Evolutionary conservation across 2,329 filamentous ascomycete genomes (phyloP).

Genomic region (Zelopaecilomyces penicillatus): DNA sequence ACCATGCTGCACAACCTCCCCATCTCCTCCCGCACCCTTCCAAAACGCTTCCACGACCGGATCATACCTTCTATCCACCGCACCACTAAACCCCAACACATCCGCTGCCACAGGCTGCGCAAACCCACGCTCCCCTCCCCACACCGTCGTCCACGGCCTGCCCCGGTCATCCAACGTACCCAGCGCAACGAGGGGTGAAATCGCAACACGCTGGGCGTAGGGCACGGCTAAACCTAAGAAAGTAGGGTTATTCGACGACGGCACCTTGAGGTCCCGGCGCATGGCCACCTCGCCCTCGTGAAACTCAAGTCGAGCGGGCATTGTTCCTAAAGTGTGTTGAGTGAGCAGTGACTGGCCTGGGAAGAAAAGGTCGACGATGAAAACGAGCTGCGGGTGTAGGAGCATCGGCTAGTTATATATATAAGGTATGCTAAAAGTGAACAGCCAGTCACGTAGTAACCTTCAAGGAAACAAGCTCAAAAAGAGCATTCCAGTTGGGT

Average conservation of each 20-base stretch:
- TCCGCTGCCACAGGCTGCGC: conserved; percentile 52
- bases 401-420: too few relatives aligned
- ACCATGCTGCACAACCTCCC: conserved; percentile 24
- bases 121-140: conserved; percentile 67
- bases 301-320: conserved; percentile 34
- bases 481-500: too few relatives aligned
- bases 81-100: conserved; percentile 55
- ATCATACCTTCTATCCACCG: conserved; percentile 54
- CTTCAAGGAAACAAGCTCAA: too few relatives aligned
- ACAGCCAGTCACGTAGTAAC: too few relatives aligned
- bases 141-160: conserved; percentile 68
- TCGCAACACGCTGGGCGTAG: conserved; percentile 51
- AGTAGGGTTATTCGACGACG: conserved; percentile 56
- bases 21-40: conserved; percentile 37
- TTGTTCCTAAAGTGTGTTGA: conserved; percentile 8
- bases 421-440: too few relatives aligned
- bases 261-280: conserved; percentile 52
- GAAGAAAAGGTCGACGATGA: not conserved
- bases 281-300: conserved; percentile 60
- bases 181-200: conserved; percentile 61
- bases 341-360: not conserved
- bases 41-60: conserved; percentile 61
- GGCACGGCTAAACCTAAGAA: conserved; percentile 51
- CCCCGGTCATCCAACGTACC: conserved; percentile 59
- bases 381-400: too few relatives aligned